Percentiles rank a stretch among this genome's conserved stretches.
Conservation (phyloP, 495 filamentous ascomycete genomes). For the Penicillium mononematosum region DNA sequence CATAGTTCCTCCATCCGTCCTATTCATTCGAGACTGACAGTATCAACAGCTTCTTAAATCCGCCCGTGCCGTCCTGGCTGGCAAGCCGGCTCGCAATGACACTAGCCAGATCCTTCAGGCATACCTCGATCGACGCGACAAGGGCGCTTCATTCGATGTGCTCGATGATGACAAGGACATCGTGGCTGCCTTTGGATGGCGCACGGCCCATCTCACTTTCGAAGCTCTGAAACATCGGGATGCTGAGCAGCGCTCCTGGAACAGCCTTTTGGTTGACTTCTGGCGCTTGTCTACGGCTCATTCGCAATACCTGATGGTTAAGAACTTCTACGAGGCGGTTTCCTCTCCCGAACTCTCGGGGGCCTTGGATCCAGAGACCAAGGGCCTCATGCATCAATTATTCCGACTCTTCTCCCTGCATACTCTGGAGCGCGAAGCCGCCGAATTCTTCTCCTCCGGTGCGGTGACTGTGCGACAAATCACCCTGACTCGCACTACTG, state of each 20-base stretch:
- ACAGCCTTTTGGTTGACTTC: constrained; percentile 69
- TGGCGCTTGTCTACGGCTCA: constrained; percentile 67
- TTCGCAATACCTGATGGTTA: constrained; percentile 67
- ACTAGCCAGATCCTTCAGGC: constrained; percentile 56
- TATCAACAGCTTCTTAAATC: constrained; percentile 54
- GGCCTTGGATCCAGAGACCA: constrained; percentile 53
- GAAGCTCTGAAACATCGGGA: constrained; percentile 70
- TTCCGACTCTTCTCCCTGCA: constrained; percentile 65
- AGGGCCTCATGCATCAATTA: constrained; percentile 55
- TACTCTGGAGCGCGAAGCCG: constrained; percentile 63
- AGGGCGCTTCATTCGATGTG: constrained; percentile 67
- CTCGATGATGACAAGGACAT: constrained; percentile 61
- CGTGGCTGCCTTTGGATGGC: constrained; percentile 69
- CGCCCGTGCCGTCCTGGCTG: constrained; percentile 59
- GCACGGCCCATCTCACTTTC: constrained; percentile 66
- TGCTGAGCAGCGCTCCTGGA: constrained; percentile 67
- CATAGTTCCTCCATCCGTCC: background rate
- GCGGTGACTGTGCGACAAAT: constrained; percentile 66
- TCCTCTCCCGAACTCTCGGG: constrained; percentile 42
- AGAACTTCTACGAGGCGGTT: constrained; percentile 70
- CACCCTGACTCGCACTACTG: constrained; percentile 55
- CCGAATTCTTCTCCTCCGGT: constrained; percentile 64
- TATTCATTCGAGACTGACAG: constrained; percentile 8
- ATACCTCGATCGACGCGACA: constrained; percentile 60
- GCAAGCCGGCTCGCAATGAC: constrained; percentile 55